Evolutionary conservation across 805 yeast genomes (phyloP).

Genomic region (Sungouiozyma ichnusensis): DNA sequence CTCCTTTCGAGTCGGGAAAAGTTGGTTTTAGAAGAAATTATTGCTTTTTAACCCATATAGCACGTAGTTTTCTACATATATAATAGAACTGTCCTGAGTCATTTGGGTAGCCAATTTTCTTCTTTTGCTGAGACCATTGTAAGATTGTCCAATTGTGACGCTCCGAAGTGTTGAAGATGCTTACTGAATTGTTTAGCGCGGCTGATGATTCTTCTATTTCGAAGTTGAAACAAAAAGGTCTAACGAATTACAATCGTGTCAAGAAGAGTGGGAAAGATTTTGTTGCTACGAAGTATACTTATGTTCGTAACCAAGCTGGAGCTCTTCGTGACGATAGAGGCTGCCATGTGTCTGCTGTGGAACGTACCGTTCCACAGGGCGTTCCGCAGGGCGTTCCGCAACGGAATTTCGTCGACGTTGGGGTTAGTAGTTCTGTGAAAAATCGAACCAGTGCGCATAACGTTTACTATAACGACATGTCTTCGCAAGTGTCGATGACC

Average conservation of each 20-base stretch:
- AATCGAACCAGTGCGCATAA: background rate
- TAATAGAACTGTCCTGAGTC: too few species aligned
- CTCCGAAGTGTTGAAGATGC: background rate
- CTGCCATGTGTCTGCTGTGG: background rate
- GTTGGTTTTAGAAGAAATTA: background rate
- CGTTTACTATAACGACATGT: slow-evolving; percentile 1
- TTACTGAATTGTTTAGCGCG: background rate
- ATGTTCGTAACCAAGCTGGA: background rate
- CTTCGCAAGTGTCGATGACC: slow-evolving; percentile 10
- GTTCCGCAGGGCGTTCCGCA: too few species aligned
- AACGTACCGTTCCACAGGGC: too few species aligned
- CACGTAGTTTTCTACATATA: background rate
- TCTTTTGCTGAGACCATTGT: too few species aligned
- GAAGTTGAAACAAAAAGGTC: slow-evolving; percentile 8
- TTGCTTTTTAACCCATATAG: background rate
- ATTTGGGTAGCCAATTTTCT: too few species aligned
- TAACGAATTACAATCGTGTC: slow-evolving; percentile 7
- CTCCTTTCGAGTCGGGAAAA: too few species aligned
- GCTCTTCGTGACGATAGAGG: background rate
- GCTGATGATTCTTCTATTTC: background rate
- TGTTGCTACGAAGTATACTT: slow-evolving; percentile 3
- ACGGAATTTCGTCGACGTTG: background rate
- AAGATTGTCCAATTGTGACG: background rate
- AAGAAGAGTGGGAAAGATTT: slow-evolving; percentile 8
- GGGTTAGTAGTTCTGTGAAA: background rate